A percentile compares a stretch with the other conserved stretches of the same genome.
phyloP scores from a whole-genome alignment of 2,329 filamentous ascomycete genomes.

The Aspergillus alliaceus region DNA sequence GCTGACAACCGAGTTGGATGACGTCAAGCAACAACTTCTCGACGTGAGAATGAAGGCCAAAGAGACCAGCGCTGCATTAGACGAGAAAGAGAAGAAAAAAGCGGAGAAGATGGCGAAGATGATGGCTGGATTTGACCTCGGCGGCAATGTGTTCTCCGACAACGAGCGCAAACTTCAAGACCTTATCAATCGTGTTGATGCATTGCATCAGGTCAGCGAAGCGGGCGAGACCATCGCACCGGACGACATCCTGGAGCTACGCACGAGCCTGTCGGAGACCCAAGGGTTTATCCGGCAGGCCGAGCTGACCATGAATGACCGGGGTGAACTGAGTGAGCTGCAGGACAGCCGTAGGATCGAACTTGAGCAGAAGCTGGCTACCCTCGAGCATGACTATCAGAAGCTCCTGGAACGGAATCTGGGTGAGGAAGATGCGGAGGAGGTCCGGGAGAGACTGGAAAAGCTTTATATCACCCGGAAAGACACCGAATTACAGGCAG shows the following conservation, averaged over 20 bases:
- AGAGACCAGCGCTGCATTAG: conserved; percentile 82
- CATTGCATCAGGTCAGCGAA: conserved; percentile 72
- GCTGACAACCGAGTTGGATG: conserved; percentile 86
- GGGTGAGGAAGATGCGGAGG: conserved; percentile 73
- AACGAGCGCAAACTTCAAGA: conserved; percentile 84
- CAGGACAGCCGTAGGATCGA: conserved; percentile 67
- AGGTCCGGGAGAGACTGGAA: conserved; percentile 77
- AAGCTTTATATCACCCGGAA: conserved; percentile 75
- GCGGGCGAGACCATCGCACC: conserved; percentile 77
- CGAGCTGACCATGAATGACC: conserved; percentile 79
- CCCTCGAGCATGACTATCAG: conserved; percentile 80
- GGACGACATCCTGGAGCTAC: conserved; percentile 76
- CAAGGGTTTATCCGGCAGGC: conserved; percentile 92
- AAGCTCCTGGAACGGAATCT: conserved; percentile 78
- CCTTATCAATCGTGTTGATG: conserved; percentile 80
- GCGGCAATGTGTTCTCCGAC: conserved; percentile 87
- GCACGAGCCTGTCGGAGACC: conserved; percentile 77
- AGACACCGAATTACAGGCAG: conserved; percentile 69
- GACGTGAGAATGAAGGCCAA: conserved; percentile 96
- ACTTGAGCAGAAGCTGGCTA: conserved; percentile 72
- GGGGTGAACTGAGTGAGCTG: conserved; percentile 61
- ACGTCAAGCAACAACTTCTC: conserved; percentile 91
- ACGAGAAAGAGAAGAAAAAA: conserved; percentile 99
- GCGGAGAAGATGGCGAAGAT: conserved; percentile 99
- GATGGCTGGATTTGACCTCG: conserved; percentile 98